Base-by-base conservation (phyloP, 257 asterid species). In the Fraxinus quadrangulata region DNA sequence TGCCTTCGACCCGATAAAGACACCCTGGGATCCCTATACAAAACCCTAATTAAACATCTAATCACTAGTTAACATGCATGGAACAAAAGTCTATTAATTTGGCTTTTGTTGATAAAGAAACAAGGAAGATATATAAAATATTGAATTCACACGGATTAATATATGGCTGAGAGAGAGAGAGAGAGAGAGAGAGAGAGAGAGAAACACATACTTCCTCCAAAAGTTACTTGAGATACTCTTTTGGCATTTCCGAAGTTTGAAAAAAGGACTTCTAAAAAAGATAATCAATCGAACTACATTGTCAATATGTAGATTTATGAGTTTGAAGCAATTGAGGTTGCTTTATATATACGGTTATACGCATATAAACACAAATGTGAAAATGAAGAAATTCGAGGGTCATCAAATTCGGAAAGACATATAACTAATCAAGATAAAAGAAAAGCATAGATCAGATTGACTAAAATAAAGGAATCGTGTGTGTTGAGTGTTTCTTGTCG, bases 161-260 rank as follows among this genome's bases (percentile, higher is more conserved):
- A 40, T 40, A 40, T 10, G 13, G 45, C 45, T 0, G 6, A 31
- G 47, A 9, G n/a, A 2, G 47, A 9, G n/a, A 2, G 47, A 9
- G n/a, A 2, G 47, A 9, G n/a, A 2, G 47, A 9, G n/a, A 51
- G 63, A n/a, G 3, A n/a, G 7, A 21, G 6, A 9, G 11, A 56
- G 23, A 59, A 23, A n/a, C 30, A 61, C 67, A 61, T 61, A 12
- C 69, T 63, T 63, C 19, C 69, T 63, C 6, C 36, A 12, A 26
- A 63, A 63, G 36, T 34, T 26, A 63, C 19, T 63, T 26, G 69
- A 63, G 69, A 63, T 11, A 26, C 69, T 63, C 69, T 63, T 63
- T 63, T 24, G 31, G 34, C 69, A 63, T 63, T 63, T 63, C 69
- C 69, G 11, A 70, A 36, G 51, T 70, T 70, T 71, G 59, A 21